Evolutionary conservation across 2,329 filamentous ascomycete species (phyloP), one percentile per base, ranked within the genome.

Genomic region (Aspergillus quadricinctus): DNA sequence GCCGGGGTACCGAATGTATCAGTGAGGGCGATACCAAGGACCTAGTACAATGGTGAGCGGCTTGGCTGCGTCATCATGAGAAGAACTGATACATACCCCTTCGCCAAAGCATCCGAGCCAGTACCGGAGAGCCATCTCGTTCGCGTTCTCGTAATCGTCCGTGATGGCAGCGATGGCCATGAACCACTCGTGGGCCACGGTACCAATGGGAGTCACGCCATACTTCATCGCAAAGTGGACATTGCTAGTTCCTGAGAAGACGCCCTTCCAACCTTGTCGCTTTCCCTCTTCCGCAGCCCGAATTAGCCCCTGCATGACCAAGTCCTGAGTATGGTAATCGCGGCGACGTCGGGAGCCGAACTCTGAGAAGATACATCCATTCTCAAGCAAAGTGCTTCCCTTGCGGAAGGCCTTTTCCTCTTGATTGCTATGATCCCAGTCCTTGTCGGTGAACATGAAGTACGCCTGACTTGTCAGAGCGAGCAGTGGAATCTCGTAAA

Each of bases 151-250:
- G 70, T 99, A 99, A 74, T 97, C 84, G 60, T 90, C 83, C 4
- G 88, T 90, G 64, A 97, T 91, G 41, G 94, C 92, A 0, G 94
- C 94, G 60, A 96, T 93, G 45, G 91, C 92, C 94, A 99, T 99
- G 79, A 97, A 97, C 94, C 94, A 99, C 76, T 99, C 94, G 69
- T 99, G 94, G 0, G 94, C 94, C 1, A 90, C 87, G 0, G 94
- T 99, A 4, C 94, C 94, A 11, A 97, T 84, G 0, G 94, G 92
- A 3, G 85, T 78, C 48, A 97, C 85, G 48, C 85, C 86, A 75
- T 96, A 93, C 67, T 91, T 88, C 91, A 96, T 96, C 10, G 94
- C 94, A 63, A 99, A 85, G 72, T 97, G 93, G 3, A 99, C 94
- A 69, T 99, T 99, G 73, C 92, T 97, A 0, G 93, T 96, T 10